Conservation (phyloP, 805 yeast species). For the Naumovozyma castellii region DNA sequence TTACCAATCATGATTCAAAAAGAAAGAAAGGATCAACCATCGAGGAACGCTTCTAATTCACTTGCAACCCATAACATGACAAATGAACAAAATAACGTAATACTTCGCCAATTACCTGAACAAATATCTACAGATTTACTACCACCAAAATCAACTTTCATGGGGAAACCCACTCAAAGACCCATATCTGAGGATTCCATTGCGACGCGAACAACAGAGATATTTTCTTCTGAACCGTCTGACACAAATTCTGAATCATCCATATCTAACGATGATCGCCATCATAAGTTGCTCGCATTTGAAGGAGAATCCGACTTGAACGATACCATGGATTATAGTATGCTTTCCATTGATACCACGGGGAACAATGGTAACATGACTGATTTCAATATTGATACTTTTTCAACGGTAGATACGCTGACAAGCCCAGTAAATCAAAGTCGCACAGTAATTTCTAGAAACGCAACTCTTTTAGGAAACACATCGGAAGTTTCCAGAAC, state of each 20-base stretch:
- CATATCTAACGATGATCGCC: conserved; percentile 6
- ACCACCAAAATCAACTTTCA: background rate
- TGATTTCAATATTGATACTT: background rate
- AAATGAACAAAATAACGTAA: too few relatives aligned
- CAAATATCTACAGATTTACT: background rate
- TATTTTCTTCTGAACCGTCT: conserved; percentile 20
- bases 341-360: background rate
- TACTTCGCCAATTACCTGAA: background rate
- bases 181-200: conserved; percentile 26
- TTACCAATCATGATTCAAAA: conserved; percentile 10
- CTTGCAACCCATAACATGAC: background rate
- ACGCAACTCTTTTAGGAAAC: background rate
- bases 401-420: background rate
- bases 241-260: conserved; percentile 5
- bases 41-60: too few relatives aligned
- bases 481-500: background rate
- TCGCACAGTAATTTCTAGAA: background rate
- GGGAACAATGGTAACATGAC: background rate
- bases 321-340: background rate
- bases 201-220: conserved; percentile 18
- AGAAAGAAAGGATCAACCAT: conserved; percentile 1
- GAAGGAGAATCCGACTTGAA: background rate
- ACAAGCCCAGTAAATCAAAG: background rate
- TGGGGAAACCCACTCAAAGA: conserved; percentile 7
- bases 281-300: conserved; percentile 3